These are phyloP conservation scores for Grosmannia huntii DNA, from an alignment of 2,329 filamentous ascomycete species.

Conservation along the genomic window DNA sequence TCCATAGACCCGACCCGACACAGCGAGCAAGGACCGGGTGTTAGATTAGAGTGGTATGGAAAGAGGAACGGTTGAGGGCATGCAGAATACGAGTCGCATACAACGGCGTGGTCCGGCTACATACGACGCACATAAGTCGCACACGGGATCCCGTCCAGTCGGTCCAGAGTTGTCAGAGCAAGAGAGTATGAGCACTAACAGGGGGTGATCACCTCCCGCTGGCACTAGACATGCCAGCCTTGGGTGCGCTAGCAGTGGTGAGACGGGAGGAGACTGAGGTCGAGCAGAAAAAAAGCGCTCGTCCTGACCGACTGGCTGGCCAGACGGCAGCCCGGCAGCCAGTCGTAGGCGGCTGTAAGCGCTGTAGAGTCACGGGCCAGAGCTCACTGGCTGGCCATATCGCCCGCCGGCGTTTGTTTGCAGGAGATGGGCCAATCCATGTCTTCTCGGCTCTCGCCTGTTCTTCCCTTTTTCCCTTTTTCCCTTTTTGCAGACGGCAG, in stretches of 20 bases:
- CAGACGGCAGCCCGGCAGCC: too few relatives aligned
- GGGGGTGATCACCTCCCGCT: neutral
- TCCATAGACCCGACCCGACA: neutral
- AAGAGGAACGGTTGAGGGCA: too few relatives aligned
- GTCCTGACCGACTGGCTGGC: too few relatives aligned
- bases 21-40: neutral
- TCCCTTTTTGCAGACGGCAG: neutral
- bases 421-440: too few relatives aligned
- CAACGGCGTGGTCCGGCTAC: neutral
- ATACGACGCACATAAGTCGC: too few relatives aligned
- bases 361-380: too few relatives aligned
- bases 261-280: neutral
- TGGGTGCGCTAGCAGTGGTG: conserved; percentile 5
- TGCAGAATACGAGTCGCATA: neutral
- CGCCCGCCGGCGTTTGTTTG: too few relatives aligned
- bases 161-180: neutral
- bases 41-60: neutral
- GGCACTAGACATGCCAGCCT: neutral
- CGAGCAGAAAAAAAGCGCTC: too few relatives aligned
- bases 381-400: too few relatives aligned
- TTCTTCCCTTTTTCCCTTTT: neutral
- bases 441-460: neutral
- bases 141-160: neutral
- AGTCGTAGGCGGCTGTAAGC: too few relatives aligned
- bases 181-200: neutral